Evolutionary conservation across 164 flowering plant genomes (phyloP), one percentile per base, ranked within the genome.

Genomic region (Nymphaea colorata): DNA sequence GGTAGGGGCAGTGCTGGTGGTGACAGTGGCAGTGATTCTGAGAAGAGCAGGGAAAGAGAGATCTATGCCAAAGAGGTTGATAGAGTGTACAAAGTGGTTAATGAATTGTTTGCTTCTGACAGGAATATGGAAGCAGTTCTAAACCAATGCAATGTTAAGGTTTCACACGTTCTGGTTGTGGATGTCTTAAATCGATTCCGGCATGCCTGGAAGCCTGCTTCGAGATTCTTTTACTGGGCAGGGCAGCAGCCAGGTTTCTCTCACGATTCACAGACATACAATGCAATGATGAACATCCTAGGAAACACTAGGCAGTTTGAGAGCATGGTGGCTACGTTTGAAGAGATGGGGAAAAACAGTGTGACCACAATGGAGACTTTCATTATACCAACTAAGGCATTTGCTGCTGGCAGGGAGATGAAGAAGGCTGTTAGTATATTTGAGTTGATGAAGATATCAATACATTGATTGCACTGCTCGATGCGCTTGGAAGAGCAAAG

Each of bases 41-140:
- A 25, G 36, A 25, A 25, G 36, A 25, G 36, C 36, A 25, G 36
- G 36, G 36, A 15, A 51, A 51, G 57, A 51, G 55, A 47, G 57
- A 61, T 12, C 6, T 90, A 90, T 76, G 77, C 73, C 3, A 69
- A 67, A 45, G 92, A 88, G 79, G 88, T 94, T 59, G 84, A 78
- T 18, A 81, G 85, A 68, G 86, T 90, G 36, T 85, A 87, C 77
- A 85, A 81, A 76, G 86, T 91, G 79, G 84, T 91, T 43, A 89
- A 91, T 43, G 90, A 94, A 73, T 82, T 90, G 82, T 90, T 92
- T 69, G 86, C 82, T 0, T 70, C 85, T 45, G 99, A 92, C 75
- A 70, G 86, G 68, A 91, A 85, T 67, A 88, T 92, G 96, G 99
- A 87, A 77, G 94, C 86, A 0, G 93, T 87, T 74, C 77, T 90